Evolutionary conservation across 2,329 filamentous ascomycete species (phyloP), one percentile per base, ranked within the genome.

Genomic region (Clarireedia homoeocarpa): DNA sequence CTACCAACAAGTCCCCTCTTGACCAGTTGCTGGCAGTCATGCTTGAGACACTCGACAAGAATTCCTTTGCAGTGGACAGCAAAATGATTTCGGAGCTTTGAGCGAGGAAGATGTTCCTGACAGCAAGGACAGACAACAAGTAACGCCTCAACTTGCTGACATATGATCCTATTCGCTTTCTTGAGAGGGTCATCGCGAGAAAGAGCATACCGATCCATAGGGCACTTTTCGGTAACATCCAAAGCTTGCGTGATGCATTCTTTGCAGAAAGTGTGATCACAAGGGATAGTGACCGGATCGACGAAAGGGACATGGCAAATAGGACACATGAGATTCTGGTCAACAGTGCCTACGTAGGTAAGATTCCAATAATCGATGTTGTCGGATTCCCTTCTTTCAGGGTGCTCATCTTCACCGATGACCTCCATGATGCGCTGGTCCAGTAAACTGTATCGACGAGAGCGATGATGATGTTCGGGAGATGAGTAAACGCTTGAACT

Each of bases 181-280:
- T 62, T 62, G 20, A 65, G 49, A 7, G 51, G 48, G 20, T 70
- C 67, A 57, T 74, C 69, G 9, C 70, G 64, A 12, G 67, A 67
- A 30, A 75, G 61, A 2, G 71, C 70, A 14, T 73, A 73, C n/a
- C 82, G 75, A 66, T 85, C 82, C 55, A 85, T 77, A 2, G 82
- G 82, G 57, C 82, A 85, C 36, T 73, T 69, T 55, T 72, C 66
- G 51, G 72, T 74, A 36, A 73, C 65, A 51, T 70, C 67, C 53
- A 75, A 58, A 6, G 76, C 72, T 58, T 74, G 71, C 46, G 70
- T 63, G 26, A 85, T 72, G 64, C 83, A 86, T 4, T 73, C 72
- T 51, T 77, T 76, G 64, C 83, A 86, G 66, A 86, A 86, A 12
- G 81, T 83, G 66, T 86, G 83, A 57, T 84, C 80, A 69, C 83